A percentile compares a stretch with the other conserved stretches of the same genome.
Evolutionary conservation across 306 rosid genomes (phyloP).

Genomic region (Medicago ruthenica): DNA sequence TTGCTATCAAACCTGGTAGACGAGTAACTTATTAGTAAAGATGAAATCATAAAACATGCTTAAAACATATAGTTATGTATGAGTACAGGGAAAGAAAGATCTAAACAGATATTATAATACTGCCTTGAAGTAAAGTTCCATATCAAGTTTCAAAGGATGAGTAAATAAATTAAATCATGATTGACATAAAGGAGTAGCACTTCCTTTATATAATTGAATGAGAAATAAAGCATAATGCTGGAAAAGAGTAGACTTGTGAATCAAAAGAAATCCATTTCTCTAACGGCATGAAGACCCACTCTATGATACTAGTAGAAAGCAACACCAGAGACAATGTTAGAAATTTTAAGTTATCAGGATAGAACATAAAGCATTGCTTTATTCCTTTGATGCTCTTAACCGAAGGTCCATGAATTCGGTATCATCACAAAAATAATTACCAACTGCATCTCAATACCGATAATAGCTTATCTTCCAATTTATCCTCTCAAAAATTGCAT

Average conservation of each 20-base stretch:
- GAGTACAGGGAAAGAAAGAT: conserved; percentile 17
- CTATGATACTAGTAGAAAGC: conserved; percentile 21
- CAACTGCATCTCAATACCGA: conserved; percentile 7
- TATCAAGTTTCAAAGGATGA: conserved; percentile 25
- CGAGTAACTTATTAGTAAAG: conserved; percentile 43
- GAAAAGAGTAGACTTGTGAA: conserved; percentile 13
- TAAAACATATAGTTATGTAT: neutral
- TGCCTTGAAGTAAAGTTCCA: conserved; percentile 20
- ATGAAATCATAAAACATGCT: conserved; percentile 25
- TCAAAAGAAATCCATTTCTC: neutral
- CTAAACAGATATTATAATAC: conserved; percentile 30
- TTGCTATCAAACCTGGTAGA: conserved; percentile 96
- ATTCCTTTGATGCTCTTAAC: conserved; percentile 29
- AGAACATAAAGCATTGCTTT: conserved; percentile 6
- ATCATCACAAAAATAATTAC: conserved; percentile 27
- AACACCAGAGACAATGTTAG: conserved; percentile 35
- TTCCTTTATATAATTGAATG: conserved; percentile 34
- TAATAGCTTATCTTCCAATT: conserved; percentile 23
- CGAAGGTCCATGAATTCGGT: conserved; percentile 1
- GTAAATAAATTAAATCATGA: conserved; percentile 36
- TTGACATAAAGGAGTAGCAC: conserved; percentile 8
- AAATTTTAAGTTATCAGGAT: conserved; percentile 8
- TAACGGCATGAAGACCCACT: conserved; percentile 35
- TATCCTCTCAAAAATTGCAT: conserved; percentile 37
- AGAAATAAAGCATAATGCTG: conserved; percentile 25